Percentiles rank a stretch among this genome's conserved stretches.
phyloP scores from a whole-genome alignment of 495 filamentous ascomycete genomes.

The Aspergillus avenaceus region DNA sequence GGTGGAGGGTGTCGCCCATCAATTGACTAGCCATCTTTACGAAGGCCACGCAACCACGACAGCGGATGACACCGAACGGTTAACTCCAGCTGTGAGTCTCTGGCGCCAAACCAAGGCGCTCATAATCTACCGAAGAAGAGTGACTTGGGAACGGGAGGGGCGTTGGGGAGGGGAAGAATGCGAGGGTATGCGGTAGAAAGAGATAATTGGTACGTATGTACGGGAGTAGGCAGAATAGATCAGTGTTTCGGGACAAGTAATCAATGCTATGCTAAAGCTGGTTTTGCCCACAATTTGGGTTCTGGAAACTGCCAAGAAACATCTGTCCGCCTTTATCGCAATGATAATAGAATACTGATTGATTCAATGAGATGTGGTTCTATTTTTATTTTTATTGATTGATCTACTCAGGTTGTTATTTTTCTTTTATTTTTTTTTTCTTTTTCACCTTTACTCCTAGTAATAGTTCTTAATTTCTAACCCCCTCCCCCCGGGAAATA shows the following conservation, averaged over 20 bases:
- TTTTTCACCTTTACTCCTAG: neutral
- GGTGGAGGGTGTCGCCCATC: conserved; percentile 34
- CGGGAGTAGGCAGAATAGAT: neutral
- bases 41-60: conserved; percentile 20
- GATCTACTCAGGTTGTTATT: too few species aligned
- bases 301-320: neutral
- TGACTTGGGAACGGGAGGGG: neutral
- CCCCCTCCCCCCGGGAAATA: conserved; percentile 1
- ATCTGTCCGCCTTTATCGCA: neutral
- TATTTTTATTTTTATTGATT: neutral
- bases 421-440: too few species aligned
- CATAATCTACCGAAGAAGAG: conserved; percentile 26
- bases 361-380: neutral
- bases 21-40: conserved; percentile 37
- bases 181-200: neutral
- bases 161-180: neutral
- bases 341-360: neutral
- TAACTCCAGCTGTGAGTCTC: conserved; percentile 29
- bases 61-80: conserved; percentile 28
- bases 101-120: conserved; percentile 23
- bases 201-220: too few species aligned
- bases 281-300: neutral
- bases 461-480: neutral
- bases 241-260: neutral
- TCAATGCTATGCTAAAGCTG: neutral